phyloP scores from a whole-genome alignment of 805 yeast species.

The Cyberlindnera samutprakarnensis region DNA sequence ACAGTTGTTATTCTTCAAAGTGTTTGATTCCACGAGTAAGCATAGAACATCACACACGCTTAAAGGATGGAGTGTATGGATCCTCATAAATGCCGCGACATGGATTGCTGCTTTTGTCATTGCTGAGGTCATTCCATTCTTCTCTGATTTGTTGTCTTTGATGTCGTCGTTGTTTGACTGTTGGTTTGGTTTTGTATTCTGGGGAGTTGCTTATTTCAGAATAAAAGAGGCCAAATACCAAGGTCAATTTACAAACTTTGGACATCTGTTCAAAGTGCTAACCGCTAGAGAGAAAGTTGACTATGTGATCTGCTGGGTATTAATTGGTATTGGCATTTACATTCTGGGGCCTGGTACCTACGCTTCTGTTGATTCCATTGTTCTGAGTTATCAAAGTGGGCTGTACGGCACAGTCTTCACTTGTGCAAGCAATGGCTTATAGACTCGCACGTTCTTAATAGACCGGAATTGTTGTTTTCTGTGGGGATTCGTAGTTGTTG shows the following conservation, averaged over 20 bases:
- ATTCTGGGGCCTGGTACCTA: slow-evolving; percentile 55
- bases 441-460: too few species aligned
- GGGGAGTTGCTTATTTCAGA: slow-evolving; percentile 52
- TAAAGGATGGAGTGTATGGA: slow-evolving; percentile 49
- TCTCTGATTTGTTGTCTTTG: slow-evolving; percentile 46
- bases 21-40: slow-evolving; percentile 33
- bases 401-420: slow-evolving; percentile 45
- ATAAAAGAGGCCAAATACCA: slow-evolving; percentile 30
- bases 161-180: slow-evolving; percentile 59
- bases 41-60: slow-evolving; percentile 42
- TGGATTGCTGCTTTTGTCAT: slow-evolving; percentile 52
- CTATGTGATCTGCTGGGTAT: slow-evolving; percentile 26
- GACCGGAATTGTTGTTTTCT: too few species aligned
- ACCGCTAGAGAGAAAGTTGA: slow-evolving; percentile 28
- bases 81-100: slow-evolving; percentile 30
- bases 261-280: slow-evolving; percentile 24
- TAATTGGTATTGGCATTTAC: slow-evolving; percentile 43
- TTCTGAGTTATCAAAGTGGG: slow-evolving; percentile 40
- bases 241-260: slow-evolving; percentile 19
- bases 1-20: slow-evolving; percentile 40
- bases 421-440: slow-evolving; percentile 39
- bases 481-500: too few species aligned
- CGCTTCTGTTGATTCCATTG: slow-evolving; percentile 46
- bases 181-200: slow-evolving; percentile 59
- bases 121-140: slow-evolving; percentile 61